phyloP scores from a whole-genome alignment of 2,329 filamentous ascomycete genomes.

The Curvularia hawaiiensis region DNA sequence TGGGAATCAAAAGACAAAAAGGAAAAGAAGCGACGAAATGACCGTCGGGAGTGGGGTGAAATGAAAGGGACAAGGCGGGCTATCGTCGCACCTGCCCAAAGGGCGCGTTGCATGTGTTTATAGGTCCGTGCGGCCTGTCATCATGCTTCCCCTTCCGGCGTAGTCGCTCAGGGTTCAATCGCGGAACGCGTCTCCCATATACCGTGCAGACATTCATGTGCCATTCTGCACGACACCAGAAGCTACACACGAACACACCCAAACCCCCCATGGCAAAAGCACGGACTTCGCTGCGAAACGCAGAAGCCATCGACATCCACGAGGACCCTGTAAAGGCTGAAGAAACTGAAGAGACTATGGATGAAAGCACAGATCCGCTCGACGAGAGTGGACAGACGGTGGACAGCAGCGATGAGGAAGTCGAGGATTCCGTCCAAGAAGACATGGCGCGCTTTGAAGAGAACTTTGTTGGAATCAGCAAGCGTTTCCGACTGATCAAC shows the following conservation, averaged over 20 bases:
- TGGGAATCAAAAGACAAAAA: slow-evolving; percentile 14
- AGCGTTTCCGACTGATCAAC: slow-evolving; percentile 89
- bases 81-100: slow-evolving; percentile 18
- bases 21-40: slow-evolving; percentile 25
- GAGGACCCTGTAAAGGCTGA: slow-evolving; percentile 43
- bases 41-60: slow-evolving; percentile 19
- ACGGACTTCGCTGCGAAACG: slow-evolving; percentile 32
- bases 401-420: slow-evolving; percentile 57
- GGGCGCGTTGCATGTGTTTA: slow-evolving; percentile 29
- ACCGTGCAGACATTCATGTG: slow-evolving; percentile 12
- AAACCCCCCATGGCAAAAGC: slow-evolving; percentile 37
- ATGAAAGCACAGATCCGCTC: slow-evolving; percentile 56
- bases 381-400: slow-evolving; percentile 58
- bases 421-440: slow-evolving; percentile 73
- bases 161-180: slow-evolving; percentile 14
- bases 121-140: slow-evolving; percentile 16
- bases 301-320: slow-evolving; percentile 35
- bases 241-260: slow-evolving; percentile 10
- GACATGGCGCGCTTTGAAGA: slow-evolving; percentile 87
- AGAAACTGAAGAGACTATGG: slow-evolving; percentile 49
- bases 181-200: slow-evolving; percentile 14
- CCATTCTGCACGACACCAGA: slow-evolving; percentile 17
- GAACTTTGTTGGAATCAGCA: slow-evolving; percentile 81
- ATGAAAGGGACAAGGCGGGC: slow-evolving; percentile 23
- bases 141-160: slow-evolving; percentile 22